Base-by-base conservation (phyloP, 2,329 filamentous ascomycete genomes). In the Pyrenochaeta sp. region DNA sequence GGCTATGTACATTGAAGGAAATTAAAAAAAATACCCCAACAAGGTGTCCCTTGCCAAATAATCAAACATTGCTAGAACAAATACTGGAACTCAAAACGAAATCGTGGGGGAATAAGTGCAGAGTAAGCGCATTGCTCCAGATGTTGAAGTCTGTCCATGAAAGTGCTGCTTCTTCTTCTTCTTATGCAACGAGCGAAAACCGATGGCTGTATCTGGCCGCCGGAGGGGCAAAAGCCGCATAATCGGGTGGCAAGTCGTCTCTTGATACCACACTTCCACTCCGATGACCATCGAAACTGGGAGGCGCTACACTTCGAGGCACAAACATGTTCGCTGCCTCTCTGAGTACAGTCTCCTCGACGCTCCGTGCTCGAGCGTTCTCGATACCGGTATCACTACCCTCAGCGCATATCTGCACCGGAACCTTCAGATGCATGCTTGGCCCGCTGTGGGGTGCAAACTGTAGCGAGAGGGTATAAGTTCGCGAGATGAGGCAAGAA, bases 401-500 rank as follows among this genome's bases (percentile, higher is more conserved):
- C 12, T 75, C 68, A 0, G 75, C 72, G 10, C 75, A 76, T 54
- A 82, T 71, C 58, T 82, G 80, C 2, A 82, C 55, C 0, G 80
- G 80, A 0, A 82, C 63, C 48, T 79, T 80, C 36, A 82, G 66
- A 7, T 69, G 68, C 29, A 81, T 48, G 1, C 49, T 62, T 0
- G 66, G 60, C 21, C 69, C 62, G 46, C 77, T 72, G 3, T 70
- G 60, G 44, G 85, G 80, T 3, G 82, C 80, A 18, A 91, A 73
- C 12, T 79, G 77, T 51, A 91, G 74, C 47, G 86, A 83, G 12
- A 91, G 80, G 3, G 78, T 73, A 70, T 91, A 91, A 15, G 81
- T 76, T 46, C 89, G 81, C n/a, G 85, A 86, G 39, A 86, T 77
- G 47, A 90, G 81, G 70, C 88, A 91, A 33, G 83, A 82, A 76